Percentiles rank a stretch among this genome's conserved stretches.
Conservation (phyloP, 2,329 filamentous ascomycete species). For the Epichloe uncinata region DNA sequence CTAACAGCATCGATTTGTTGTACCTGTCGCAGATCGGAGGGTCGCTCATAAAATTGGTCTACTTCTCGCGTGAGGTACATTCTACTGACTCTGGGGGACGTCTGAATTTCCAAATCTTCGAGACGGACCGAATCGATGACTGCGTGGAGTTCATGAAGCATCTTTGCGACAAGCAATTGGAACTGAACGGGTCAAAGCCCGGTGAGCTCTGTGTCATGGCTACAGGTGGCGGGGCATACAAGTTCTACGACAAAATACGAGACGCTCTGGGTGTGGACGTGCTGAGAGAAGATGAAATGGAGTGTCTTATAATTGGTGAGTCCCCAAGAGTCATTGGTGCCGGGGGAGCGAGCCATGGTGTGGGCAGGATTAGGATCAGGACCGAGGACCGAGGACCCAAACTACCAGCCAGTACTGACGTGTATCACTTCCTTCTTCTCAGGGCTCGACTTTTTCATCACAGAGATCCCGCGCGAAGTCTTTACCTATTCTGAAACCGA, state of each 20-base stretch:
- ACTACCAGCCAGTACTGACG: not conserved
- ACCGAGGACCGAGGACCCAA: not conserved
- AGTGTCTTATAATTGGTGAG: constrained; percentile 85
- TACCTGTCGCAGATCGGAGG: constrained; percentile 62
- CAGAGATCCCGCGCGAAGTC: constrained; percentile 90
- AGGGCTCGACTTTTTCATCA: constrained; percentile 99
- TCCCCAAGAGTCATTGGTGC: not conserved
- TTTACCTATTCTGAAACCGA: constrained; percentile 90
- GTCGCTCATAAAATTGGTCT: constrained; percentile 90
- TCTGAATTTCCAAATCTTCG: constrained; percentile 90
- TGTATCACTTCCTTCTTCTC: not conserved
- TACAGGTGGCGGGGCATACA: constrained; percentile 89
- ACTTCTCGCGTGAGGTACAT: constrained; percentile 81
- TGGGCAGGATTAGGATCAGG: not conserved
- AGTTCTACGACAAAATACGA: constrained; percentile 87
- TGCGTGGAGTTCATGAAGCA: constrained; percentile 86
- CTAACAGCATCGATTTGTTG: not conserved
- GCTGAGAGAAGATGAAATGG: constrained; percentile 92
- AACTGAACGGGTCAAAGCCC: constrained; percentile 56
- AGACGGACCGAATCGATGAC: constrained; percentile 86
- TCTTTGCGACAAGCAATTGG: constrained; percentile 69
- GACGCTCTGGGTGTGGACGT: constrained; percentile 78
- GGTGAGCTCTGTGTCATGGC: constrained; percentile 83
- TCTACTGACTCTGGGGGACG: constrained; percentile 67
- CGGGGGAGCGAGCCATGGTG: not conserved